Percentiles rank a stretch among this genome's conserved stretches.
phyloP scores from a whole-genome alignment of 371 early-diverging fungal genomes.

The Synchytrium microbalum region DNA sequence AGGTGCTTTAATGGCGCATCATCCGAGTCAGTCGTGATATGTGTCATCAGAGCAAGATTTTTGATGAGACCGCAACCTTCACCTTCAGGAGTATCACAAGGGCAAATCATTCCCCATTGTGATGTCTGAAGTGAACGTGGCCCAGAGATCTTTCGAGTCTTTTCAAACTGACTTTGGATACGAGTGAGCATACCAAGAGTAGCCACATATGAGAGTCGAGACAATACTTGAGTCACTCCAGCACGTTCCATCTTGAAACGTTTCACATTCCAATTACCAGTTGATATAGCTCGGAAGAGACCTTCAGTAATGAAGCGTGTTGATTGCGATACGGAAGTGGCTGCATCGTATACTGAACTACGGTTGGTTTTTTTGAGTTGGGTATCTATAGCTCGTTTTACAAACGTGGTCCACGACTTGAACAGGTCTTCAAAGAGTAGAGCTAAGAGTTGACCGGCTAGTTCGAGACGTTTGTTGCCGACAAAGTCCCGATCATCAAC shows the following conservation, averaged over 20 bases:
- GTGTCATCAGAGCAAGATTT: slow-evolving; percentile 98
- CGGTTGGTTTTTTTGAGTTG: slow-evolving; percentile 90
- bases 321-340: slow-evolving; percentile 74
- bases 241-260: slow-evolving; percentile 99
- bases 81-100: slow-evolving; percentile 99
- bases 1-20: slow-evolving; percentile 69
- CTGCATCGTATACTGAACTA: slow-evolving; percentile 93
- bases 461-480: slow-evolving; percentile 99
- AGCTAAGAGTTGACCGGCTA: slow-evolving; percentile 96
- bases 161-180: slow-evolving; percentile 99
- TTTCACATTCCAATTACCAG: slow-evolving; percentile 99
- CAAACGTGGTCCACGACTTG: slow-evolving; percentile 83
- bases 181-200: slow-evolving; percentile 99
- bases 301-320: slow-evolving; percentile 91
- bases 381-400: slow-evolving; percentile 55
- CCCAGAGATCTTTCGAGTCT: slow-evolving; percentile 99
- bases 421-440: slow-evolving; percentile 99
- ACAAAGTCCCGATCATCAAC: slow-evolving; percentile 99
- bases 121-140: slow-evolving; percentile 94
- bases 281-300: slow-evolving; percentile 93
- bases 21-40: slow-evolving; percentile 96
- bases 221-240: slow-evolving; percentile 98
- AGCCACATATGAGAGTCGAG: slow-evolving; percentile 93
- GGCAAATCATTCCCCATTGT: slow-evolving; percentile 99
- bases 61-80: slow-evolving; percentile 99